Conservation (phyloP, 306 rosid species). For the Lathyrus sativus region DNA sequence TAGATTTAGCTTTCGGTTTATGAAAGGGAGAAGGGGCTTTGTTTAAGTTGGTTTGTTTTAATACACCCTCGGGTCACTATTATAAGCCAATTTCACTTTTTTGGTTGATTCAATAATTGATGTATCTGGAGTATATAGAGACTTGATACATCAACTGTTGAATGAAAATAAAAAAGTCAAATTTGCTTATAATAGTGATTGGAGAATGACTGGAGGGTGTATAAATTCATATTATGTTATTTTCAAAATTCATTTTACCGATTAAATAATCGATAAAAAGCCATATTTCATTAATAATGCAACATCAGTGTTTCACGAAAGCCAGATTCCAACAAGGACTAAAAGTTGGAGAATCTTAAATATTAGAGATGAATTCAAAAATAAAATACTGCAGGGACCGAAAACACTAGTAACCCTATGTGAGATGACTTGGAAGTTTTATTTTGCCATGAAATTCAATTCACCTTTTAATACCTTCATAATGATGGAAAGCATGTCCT, state of each 20-base stretch:
- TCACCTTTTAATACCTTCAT: background rate
- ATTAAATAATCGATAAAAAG: background rate
- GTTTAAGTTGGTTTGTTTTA: background rate
- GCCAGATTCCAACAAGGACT: background rate
- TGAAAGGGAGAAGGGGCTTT: background rate
- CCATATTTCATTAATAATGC: background rate
- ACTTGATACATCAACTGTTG: too few relatives aligned
- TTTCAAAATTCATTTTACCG: background rate
- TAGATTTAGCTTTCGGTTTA: background rate
- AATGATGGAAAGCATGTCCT: slow-evolving; percentile 15
- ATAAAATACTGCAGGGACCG: background rate
- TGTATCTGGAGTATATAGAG: too few relatives aligned
- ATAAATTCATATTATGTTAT: background rate
- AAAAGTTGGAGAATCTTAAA: background rate
- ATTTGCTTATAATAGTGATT: too few relatives aligned
- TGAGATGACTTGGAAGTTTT: slow-evolving; percentile 11
- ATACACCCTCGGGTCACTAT: too few relatives aligned
- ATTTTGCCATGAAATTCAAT: slow-evolving; percentile 18
- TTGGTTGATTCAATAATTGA: too few relatives aligned
- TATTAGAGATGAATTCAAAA: background rate
- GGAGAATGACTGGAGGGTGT: too few relatives aligned
- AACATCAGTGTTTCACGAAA: background rate
- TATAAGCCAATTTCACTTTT: too few relatives aligned
- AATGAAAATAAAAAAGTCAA: too few relatives aligned
- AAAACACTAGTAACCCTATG: background rate